Evolutionary conservation across 768 basidiomycete species (phyloP).

Genomic region (Coprinopsis sp.): DNA sequence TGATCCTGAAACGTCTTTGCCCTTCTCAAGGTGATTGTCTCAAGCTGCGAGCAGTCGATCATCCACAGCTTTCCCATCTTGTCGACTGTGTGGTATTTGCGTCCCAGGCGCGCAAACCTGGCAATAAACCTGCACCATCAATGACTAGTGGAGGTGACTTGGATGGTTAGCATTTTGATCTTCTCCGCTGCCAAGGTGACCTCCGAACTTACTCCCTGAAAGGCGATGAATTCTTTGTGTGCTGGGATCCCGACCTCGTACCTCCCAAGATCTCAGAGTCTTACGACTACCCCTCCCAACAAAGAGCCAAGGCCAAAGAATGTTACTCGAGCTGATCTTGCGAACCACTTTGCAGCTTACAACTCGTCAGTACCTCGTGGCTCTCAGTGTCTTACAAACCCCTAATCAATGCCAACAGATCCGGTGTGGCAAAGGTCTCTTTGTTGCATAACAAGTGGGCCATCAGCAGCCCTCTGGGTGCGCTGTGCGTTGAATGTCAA

Average conservation of each 20-base stretch:
- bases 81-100: slow-evolving; percentile 69
- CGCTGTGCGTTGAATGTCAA: slow-evolving; percentile 60
- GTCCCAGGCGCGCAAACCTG: slow-evolving; percentile 44
- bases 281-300: slow-evolving; percentile 63
- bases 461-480: slow-evolving; percentile 48
- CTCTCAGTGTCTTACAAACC: background rate
- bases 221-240: slow-evolving; percentile 67
- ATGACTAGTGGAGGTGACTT: slow-evolving; percentile 71
- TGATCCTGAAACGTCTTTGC: background rate
- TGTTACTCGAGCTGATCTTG: slow-evolving; percentile 54
- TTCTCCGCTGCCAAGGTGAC: background rate
- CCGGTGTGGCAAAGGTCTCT: slow-evolving; percentile 52
- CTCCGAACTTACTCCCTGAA: background rate
- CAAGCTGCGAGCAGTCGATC: slow-evolving; percentile 55
- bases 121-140: slow-evolving; percentile 57
- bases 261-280: slow-evolving; percentile 54
- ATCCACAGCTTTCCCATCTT: slow-evolving; percentile 47
- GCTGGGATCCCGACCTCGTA: slow-evolving; percentile 63
- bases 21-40: slow-evolving; percentile 49
- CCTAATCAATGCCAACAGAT: slow-evolving; percentile 27
- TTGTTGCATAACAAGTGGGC: slow-evolving; percentile 60
- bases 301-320: slow-evolving; percentile 45
- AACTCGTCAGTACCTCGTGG: slow-evolving; percentile 42
- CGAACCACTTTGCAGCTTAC: slow-evolving; percentile 60
- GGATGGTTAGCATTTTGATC: slow-evolving; percentile 36